Evolutionary conservation across 192 early-diverging fungal species (phyloP).

Genomic region (Coemansia sp.): DNA sequence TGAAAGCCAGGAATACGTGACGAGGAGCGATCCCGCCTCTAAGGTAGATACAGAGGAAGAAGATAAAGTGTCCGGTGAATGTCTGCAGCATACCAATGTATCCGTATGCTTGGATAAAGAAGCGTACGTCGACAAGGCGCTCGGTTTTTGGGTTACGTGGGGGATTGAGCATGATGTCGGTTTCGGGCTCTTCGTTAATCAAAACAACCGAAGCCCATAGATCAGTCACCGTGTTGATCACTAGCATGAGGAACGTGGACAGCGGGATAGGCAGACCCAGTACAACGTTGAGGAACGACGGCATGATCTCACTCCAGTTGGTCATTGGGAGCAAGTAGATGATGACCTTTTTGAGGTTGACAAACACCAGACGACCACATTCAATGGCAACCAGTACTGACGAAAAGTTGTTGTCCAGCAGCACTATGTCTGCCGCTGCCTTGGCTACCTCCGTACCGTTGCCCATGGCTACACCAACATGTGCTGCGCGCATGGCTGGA

Average conservation of each 20-base stretch:
- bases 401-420: constrained; percentile 64
- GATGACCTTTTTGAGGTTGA: constrained; percentile 87
- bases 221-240: constrained; percentile 65
- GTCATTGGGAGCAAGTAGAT: constrained; percentile 78
- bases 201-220: constrained; percentile 60
- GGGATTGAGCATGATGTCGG: constrained; percentile 61
- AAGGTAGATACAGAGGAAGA: constrained; percentile 62
- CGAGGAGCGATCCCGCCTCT: constrained; percentile 55
- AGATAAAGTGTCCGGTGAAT: constrained; percentile 64
- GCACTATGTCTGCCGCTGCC: constrained; percentile 64
- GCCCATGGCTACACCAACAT: constrained; percentile 87
- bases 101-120: constrained; percentile 72
- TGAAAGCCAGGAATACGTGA: constrained; percentile 58
- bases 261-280: constrained; percentile 77
- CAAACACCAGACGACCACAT: constrained; percentile 77
- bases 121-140: constrained; percentile 59
- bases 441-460: constrained; percentile 76
- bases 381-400: constrained; percentile 71
- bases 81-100: constrained; percentile 72
- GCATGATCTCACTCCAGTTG: constrained; percentile 69
- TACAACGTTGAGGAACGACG: constrained; percentile 74
- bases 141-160: constrained; percentile 72
- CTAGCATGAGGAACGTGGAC: constrained; percentile 77
- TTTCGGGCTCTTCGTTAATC: constrained; percentile 74
- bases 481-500: constrained; percentile 86